Base-by-base conservation (phyloP, 495 filamentous ascomycete genomes). In the Astrothelium macrocarpum region DNA sequence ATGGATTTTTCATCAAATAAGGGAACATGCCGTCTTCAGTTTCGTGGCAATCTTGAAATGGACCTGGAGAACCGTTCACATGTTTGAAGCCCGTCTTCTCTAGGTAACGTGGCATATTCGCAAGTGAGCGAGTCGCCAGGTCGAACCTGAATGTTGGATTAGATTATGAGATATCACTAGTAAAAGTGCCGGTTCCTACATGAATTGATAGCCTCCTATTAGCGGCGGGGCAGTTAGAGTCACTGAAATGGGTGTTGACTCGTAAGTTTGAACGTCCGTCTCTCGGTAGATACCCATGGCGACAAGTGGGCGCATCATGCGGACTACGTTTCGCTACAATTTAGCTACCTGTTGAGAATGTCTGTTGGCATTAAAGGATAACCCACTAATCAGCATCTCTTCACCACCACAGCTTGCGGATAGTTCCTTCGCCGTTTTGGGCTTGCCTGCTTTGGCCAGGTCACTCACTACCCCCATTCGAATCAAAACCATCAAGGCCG, bases 1-100 rank as follows among this genome's bases (percentile, higher is more conserved):
- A 23, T n/a, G 62, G 62, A 32, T 53, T 34, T 29, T 53, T 58
- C 45, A 63, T 58, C 32, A 63, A 34, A 16, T 63, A 58, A 18
- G 43, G 43, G 29, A 63, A 63, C 62, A 63, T 56, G 46, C 45
- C 45, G 23, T 63, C 62, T 4, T 53, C 31, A 9, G 62, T 63
- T 5, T 59, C 10, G 11, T 63, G 29, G 62, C 29, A 49, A 43
- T 29, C 62, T 34, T 63, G 62, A 46, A 63, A 63, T 7, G 62
- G 62, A 36, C 62, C 62, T 2, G 62, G 62, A 5, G 43, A 20
- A 23, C 28, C 42, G 9, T 12, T 32, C 4, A 63, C 62, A 26
- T 63, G 23, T 12, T 53, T 63, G 62, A 34, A 63, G 18, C 32
- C 32, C 2, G 23, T 63, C 18, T 16, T 10, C 25, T 53, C 46